Conservation (phyloP, 345 rosid species). For the Ceriops zippeliana region DNA sequence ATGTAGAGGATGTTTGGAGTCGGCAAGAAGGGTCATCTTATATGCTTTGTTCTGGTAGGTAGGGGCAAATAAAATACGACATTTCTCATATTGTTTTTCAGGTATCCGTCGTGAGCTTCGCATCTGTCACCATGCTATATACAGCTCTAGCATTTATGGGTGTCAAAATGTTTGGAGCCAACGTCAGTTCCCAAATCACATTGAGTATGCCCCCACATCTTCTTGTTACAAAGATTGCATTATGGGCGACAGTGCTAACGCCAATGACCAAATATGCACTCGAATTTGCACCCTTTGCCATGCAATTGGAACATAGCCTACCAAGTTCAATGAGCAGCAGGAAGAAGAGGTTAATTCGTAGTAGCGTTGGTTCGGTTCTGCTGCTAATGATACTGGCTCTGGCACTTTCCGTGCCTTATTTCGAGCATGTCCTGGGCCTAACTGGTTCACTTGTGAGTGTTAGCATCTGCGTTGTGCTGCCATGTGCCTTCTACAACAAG, state of each 20-base stretch:
- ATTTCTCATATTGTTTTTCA: constrained; percentile 7
- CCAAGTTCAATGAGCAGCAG: constrained; percentile 40
- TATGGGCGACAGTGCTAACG: constrained; percentile 73
- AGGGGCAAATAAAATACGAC: neutral
- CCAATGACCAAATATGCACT: constrained; percentile 84
- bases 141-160: constrained; percentile 62
- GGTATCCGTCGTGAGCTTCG: constrained; percentile 73
- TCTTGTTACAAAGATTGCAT: constrained; percentile 57
- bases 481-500: constrained; percentile 62
- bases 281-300: constrained; percentile 71
- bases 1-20: no score
- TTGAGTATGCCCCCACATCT: constrained; percentile 61
- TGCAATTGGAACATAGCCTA: constrained; percentile 56
- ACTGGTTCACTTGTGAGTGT: constrained; percentile 66
- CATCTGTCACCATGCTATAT: constrained; percentile 48
- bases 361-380: constrained; percentile 47
- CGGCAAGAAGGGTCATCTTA: no score
- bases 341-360: constrained; percentile 42
- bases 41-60: no score
- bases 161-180: constrained; percentile 62
- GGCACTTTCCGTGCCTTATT: constrained; percentile 60
- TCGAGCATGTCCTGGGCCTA: constrained; percentile 65
- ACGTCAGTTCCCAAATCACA: constrained; percentile 62
- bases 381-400: constrained; percentile 47
- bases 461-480: constrained; percentile 47